phyloP scores from a whole-genome alignment of 169 alveolate genomes.

The Babesia divergens region DNA sequence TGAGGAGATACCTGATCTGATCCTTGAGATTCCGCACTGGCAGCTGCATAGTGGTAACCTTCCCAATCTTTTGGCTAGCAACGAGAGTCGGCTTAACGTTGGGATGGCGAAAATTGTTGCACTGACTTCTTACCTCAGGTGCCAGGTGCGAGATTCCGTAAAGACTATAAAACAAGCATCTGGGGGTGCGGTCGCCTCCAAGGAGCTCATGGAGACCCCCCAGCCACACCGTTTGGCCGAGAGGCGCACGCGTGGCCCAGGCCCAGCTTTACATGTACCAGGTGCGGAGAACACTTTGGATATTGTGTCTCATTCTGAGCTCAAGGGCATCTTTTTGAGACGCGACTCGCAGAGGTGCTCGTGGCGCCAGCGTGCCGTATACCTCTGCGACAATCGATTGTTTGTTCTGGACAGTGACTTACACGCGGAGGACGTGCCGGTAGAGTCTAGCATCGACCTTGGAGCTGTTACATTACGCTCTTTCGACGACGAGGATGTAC shows the following conservation, averaged over 20 bases:
- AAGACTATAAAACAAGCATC: background rate
- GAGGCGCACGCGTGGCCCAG: slow-evolving; percentile 21
- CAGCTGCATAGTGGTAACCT: slow-evolving; percentile 51
- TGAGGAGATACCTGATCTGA: slow-evolving; percentile 54
- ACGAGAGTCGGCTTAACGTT: slow-evolving; percentile 20
- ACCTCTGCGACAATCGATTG: slow-evolving; percentile 18
- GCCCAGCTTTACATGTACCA: background rate
- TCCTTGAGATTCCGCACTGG: slow-evolving; percentile 62
- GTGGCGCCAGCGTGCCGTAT: slow-evolving; percentile 49
- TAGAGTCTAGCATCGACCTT: slow-evolving; percentile 56
- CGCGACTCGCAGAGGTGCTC: slow-evolving; percentile 45
- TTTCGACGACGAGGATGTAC: slow-evolving; percentile 33
- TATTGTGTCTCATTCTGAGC: slow-evolving; percentile 19
- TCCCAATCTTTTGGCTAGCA: slow-evolving; percentile 34
- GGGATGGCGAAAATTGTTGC: slow-evolving; percentile 1
- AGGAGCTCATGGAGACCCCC: background rate
- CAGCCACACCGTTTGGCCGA: slow-evolving; percentile 11
- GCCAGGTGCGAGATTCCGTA: slow-evolving; percentile 5
- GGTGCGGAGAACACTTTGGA: slow-evolving; percentile 23
- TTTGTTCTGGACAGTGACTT: slow-evolving; percentile 35
- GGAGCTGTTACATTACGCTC: slow-evolving; percentile 27
- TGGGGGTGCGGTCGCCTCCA: background rate
- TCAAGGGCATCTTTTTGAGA: slow-evolving; percentile 47
- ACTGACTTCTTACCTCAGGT: background rate
- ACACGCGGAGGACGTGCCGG: slow-evolving; percentile 23